These are phyloP conservation scores for Asterochloris sp. DNA, from an alignment of 139 green algal genomes.

Conservation along the genomic window DNA sequence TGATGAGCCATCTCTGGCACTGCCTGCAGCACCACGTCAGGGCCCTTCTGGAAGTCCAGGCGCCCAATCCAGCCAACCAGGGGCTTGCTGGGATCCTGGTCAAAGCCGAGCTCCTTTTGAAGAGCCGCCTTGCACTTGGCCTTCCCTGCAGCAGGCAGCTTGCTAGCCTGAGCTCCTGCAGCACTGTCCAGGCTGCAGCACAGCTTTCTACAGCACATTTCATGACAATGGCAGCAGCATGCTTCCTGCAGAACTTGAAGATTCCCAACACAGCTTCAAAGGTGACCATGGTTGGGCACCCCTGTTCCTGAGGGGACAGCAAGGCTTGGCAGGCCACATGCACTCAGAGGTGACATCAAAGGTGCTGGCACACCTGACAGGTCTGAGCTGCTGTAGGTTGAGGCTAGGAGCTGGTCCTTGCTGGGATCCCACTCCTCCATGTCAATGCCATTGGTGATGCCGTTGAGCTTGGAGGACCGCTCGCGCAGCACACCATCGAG, in stretches of 20 bases:
- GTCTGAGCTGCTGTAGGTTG: constrained; percentile 43
- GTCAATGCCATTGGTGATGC: constrained; percentile 90
- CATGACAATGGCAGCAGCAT: no score
- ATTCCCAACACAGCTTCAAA: no score
- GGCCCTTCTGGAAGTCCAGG: constrained; percentile 80
- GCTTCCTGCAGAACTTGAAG: no score
- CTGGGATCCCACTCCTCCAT: constrained; percentile 64
- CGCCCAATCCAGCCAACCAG: constrained; percentile 78
- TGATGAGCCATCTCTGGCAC: constrained; percentile 35
- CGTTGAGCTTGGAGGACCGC: constrained; percentile 42
- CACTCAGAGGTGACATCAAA: no score
- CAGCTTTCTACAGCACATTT: background rate
- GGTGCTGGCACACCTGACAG: constrained; percentile 11
- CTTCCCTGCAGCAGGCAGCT: constrained; percentile 51
- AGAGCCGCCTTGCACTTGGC: constrained; percentile 62
- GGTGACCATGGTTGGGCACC: no score
- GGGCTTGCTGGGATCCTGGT: constrained; percentile 47
- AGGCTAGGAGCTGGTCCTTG: constrained; percentile 55
- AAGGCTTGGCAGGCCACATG: no score
- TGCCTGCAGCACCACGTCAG: constrained; percentile 62
- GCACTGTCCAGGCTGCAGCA: background rate
- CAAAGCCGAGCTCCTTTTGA: constrained; percentile 69
- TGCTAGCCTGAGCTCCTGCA: background rate
- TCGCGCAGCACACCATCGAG: constrained; percentile 54
- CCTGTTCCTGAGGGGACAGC: no score